Evolutionary conservation across 306 rosid genomes (phyloP), one percentile per base, ranked within the genome.

Genomic region (Acacia confusa): DNA sequence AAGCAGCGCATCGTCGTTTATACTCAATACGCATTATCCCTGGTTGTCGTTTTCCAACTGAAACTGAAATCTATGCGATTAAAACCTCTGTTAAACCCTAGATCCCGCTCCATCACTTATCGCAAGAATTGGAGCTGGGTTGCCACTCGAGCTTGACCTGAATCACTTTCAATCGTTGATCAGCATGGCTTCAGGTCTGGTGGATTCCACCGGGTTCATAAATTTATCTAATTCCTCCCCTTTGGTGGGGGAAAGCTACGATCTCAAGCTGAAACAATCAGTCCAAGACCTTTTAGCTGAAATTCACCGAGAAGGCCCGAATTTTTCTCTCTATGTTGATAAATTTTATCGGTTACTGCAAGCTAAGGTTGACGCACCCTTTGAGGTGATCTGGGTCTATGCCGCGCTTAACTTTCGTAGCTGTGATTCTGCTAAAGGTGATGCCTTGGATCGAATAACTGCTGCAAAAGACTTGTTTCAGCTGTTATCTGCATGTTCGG

Each of bases 341-440:
- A 44, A 73, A 9, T 92, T 92, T 75, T 78, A 85, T 55, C 85
- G 81, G 43, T 82, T 89, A 70, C 77, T 90, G 79, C 95, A 91
- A 89, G 85, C 94, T 44, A 83, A 84, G 82, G 74, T 76, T 74
- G 92, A 90, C 72, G 85, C 94, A 68, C 87, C 94, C 79, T 88
- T 91, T 44, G 97, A 94, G 81, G 91, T 85, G 40, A 90, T 86
- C 48, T 87, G 97, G 98, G 83, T 88, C 84, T 94, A 92, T 77
- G 78, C 90, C 47, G 94, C 90, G 44, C 70, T 85, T 20, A 80
- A 47, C 12, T 94, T 90, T 58, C 84, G 88, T 22, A 78, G 70
- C 85, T 81, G 32, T 16, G 43, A 76, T 38, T 16, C 8, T 28
- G 82, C 82, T 5, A 84, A 91, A 72, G 89, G 69, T 65, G 92